Conservation (phyloP, 2,329 filamentous ascomycete species). For the Xylaria sp. region DNA sequence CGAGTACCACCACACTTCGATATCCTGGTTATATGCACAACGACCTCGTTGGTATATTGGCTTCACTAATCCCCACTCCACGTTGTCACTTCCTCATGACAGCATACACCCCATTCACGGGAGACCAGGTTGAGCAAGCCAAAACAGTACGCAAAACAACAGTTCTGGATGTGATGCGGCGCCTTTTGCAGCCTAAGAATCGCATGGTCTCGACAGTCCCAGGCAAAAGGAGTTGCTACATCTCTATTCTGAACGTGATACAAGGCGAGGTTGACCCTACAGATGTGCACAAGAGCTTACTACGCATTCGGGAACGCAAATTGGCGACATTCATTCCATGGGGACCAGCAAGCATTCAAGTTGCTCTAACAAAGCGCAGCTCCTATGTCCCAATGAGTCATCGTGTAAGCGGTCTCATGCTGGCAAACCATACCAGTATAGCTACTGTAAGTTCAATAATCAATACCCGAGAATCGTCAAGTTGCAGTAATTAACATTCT, state of each 20-base stretch:
- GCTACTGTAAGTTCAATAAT: slow-evolving; percentile 71
- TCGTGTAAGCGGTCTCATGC: slow-evolving; percentile 94
- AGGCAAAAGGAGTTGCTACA: slow-evolving; percentile 98
- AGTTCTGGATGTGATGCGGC: slow-evolving; percentile 95
- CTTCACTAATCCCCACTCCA: slow-evolving; percentile 94
- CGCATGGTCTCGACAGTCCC: slow-evolving; percentile 98
- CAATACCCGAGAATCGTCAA: not conserved
- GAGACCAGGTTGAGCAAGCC: slow-evolving; percentile 94
- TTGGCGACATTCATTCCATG: slow-evolving; percentile 98
- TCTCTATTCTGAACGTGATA: slow-evolving; percentile 98
- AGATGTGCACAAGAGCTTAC: slow-evolving; percentile 96
- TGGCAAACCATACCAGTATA: slow-evolving; percentile 97
- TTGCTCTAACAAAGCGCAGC: slow-evolving; percentile 94
- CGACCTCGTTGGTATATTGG: slow-evolving; percentile 95
- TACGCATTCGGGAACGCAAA: slow-evolving; percentile 92
- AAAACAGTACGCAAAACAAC: slow-evolving; percentile 99
- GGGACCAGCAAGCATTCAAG: slow-evolving; percentile 97
- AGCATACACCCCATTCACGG: slow-evolving; percentile 96
- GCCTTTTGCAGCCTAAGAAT: slow-evolving; percentile 96
- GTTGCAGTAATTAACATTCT: slow-evolving; percentile 8
- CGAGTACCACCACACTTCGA: slow-evolving; percentile 92
- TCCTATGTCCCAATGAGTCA: slow-evolving; percentile 95
- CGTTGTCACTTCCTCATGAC: slow-evolving; percentile 99
- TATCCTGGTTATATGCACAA: slow-evolving; percentile 99
- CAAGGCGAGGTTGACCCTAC: slow-evolving; percentile 98